Conservation (phyloP, 2,329 filamentous ascomycete genomes). For the Thermochaetoides dissita region DNA sequence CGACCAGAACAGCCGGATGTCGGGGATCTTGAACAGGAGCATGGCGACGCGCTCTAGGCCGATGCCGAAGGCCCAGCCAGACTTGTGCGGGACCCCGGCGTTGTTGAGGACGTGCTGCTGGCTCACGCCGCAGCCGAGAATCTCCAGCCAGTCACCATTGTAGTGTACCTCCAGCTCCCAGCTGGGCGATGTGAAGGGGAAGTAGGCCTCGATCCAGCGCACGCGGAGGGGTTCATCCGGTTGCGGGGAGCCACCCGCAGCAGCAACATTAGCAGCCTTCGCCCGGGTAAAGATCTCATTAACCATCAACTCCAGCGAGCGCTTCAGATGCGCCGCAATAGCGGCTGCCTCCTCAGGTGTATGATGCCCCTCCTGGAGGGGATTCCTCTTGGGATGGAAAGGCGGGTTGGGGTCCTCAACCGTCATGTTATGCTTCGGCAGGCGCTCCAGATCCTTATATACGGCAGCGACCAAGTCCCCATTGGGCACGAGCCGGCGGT, state of each 20-base stretch:
- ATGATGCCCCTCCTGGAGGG: conserved; percentile 61
- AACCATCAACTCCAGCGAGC: conserved; percentile 78
- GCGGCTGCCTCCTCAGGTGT: conserved; percentile 65
- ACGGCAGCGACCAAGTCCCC: conserved; percentile 52
- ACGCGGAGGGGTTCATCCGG: conserved; percentile 63
- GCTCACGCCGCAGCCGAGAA: conserved; percentile 83
- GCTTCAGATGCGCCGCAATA: conserved; percentile 72
- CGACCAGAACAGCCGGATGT: conserved; percentile 96
- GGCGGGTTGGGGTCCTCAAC: conserved; percentile 77
- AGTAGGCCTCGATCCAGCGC: conserved; percentile 93
- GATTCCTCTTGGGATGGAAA: conserved; percentile 65
- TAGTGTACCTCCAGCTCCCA: conserved; percentile 97
- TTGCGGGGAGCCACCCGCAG: conserved; percentile 27
- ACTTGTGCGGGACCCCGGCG: conserved; percentile 57
- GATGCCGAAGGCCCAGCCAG: conserved; percentile 93
- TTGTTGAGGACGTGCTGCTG: conserved; percentile 69
- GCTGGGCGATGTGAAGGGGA: conserved; percentile 88
- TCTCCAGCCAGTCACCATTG: conserved; percentile 88
- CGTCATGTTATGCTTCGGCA: conserved; percentile 60
- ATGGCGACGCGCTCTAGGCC: conserved; percentile 93
- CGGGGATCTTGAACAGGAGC: conserved; percentile 89
- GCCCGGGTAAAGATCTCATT: conserved; percentile 77
- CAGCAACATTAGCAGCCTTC: conserved; percentile 43
- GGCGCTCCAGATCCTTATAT: conserved; percentile 51
- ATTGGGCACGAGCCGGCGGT: conserved; percentile 45